Conservation (phyloP, 768 basidiomycete species). For the Rossbeevera mucosa region DNA sequence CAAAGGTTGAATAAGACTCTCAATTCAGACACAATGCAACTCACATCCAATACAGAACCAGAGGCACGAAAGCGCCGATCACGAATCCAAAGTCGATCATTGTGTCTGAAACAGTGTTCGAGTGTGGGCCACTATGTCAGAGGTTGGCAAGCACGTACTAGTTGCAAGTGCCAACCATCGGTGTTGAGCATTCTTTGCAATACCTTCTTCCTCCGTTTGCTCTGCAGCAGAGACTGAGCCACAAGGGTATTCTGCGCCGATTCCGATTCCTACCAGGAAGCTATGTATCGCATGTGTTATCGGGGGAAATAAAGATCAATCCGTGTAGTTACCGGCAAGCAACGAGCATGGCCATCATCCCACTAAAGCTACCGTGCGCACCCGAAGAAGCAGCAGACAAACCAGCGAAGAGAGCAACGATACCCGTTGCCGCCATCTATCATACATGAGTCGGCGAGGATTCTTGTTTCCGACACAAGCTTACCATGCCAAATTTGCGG, state of each 20-base stretch:
- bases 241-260: constrained; percentile 87
- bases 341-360: constrained; percentile 72
- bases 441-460: constrained; percentile 10
- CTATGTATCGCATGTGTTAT: constrained; percentile 32
- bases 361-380: constrained; percentile 62
- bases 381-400: constrained; percentile 83
- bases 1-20: not conserved
- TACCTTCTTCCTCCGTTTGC: constrained; percentile 78
- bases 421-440: constrained; percentile 76
- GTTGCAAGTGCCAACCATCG: constrained; percentile 86
- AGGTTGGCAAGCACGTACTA: constrained; percentile 45
- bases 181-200: constrained; percentile 77
- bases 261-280: constrained; percentile 84
- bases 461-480: constrained; percentile 5
- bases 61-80: constrained; percentile 71
- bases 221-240: constrained; percentile 88
- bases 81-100: constrained; percentile 90
- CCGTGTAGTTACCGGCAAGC: constrained; percentile 58
- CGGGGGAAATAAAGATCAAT: not conserved
- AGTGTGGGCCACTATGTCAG: not conserved
- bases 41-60: constrained; percentile 87
- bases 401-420: constrained; percentile 79
- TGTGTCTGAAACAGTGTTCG: constrained; percentile 41
- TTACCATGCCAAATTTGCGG: constrained; percentile 83
- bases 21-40: constrained; percentile 21